These are phyloP conservation scores for Closterium sp. DNA, from an alignment of 139 green algal genomes.

Conservation along the genomic window DNA sequence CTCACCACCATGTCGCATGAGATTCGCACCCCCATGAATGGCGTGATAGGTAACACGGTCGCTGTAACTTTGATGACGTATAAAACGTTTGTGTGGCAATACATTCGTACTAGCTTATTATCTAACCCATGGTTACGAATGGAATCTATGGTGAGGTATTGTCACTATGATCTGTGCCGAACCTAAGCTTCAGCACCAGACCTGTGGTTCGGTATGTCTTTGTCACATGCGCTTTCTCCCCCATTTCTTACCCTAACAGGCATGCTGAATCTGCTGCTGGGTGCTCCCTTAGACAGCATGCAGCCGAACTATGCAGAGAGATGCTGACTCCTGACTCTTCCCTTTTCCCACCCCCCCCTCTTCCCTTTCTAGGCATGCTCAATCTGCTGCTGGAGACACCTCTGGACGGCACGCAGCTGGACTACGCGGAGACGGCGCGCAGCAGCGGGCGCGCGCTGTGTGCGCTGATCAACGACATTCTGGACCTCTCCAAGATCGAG, in stretches of 20 bases:
- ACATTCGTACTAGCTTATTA: too few species aligned
- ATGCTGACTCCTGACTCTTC: not conserved
- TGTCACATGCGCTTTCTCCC: too few species aligned
- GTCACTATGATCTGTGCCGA: too few species aligned
- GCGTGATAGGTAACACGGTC: not conserved
- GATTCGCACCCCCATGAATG: not conserved
- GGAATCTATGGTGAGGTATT: too few species aligned
- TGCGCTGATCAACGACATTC: conserved; percentile 13
- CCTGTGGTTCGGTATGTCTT: too few species aligned
- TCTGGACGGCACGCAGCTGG: not conserved
- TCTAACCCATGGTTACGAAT: too few species aligned
- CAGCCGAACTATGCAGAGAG: too few species aligned
- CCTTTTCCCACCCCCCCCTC: not conserved
- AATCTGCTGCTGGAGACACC: not conserved
- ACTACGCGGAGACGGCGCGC: not conserved
- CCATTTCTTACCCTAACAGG: too few species aligned
- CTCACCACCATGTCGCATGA: not conserved
- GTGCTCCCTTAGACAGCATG: not conserved
- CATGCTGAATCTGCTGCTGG: not conserved
- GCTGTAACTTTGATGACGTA: not conserved
- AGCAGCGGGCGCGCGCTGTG: not conserved
- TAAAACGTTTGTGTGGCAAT: too few species aligned
- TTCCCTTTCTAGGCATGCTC: not conserved
- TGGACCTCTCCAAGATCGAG: conserved; percentile 48
- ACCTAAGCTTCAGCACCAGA: too few species aligned